These are phyloP conservation scores for Carex scoparia DNA, from an alignment of 176 grass and related monocot genomes.

Conservation along the genomic window DNA sequence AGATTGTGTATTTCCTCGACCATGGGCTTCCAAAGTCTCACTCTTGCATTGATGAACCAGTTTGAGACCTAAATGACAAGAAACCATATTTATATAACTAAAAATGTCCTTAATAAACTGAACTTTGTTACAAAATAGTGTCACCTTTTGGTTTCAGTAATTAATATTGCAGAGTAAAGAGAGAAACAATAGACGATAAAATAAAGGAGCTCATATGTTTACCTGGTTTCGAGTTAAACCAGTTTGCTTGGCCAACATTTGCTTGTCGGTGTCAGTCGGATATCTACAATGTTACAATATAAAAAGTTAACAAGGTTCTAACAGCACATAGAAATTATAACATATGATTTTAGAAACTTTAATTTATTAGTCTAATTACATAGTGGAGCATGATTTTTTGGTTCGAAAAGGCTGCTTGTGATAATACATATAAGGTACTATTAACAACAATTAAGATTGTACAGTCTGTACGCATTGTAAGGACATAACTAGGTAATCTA, in stretches of 20 bases:
- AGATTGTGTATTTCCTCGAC: conserved; percentile 96
- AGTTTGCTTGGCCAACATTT: conserved; percentile 84
- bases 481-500: neutral
- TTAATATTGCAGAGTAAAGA: neutral
- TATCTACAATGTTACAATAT: conserved; percentile 43
- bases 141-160: neutral
- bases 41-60: conserved; percentile 99
- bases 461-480: neutral
- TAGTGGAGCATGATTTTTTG: neutral
- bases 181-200: neutral
- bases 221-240: conserved; percentile 61
- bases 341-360: neutral
- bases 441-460: too few species aligned
- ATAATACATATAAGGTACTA: neutral
- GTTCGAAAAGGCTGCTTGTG: neutral
- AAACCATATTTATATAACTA: conserved; percentile 24
- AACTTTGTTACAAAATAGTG: neutral
- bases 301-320: neutral
- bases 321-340: neutral
- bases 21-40: conserved; percentile 98
- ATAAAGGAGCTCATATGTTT: neutral
- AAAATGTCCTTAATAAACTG: neutral
- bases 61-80: conserved; percentile 62
- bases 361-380: neutral
- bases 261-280: conserved; percentile 83